A percentile compares a stretch with the other conserved stretches of the same genome.
Conservation (phyloP, 2,329 filamentous ascomycete genomes). For the Eutypa lata region DNA sequence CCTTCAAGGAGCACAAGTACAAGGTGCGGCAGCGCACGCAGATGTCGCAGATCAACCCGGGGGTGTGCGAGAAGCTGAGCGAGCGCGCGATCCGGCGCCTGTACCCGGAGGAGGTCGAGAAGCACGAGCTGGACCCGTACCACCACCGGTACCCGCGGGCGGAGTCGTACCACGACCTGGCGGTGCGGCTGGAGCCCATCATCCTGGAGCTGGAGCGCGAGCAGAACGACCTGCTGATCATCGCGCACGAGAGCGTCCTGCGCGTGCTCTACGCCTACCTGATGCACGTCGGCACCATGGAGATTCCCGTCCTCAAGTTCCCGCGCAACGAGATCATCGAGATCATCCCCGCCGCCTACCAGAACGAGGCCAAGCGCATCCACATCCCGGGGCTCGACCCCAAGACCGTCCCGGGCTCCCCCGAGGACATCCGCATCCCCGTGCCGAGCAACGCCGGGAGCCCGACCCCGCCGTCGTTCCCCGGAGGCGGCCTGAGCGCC, state of each 20-base stretch:
- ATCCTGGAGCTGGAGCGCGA: constrained; percentile 96
- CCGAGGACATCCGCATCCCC: constrained; percentile 77
- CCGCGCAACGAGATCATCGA: constrained; percentile 97
- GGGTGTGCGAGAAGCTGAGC: constrained; percentile 90
- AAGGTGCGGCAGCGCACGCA: constrained; percentile 89
- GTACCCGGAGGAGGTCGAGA: constrained; percentile 87
- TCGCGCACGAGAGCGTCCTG: constrained; percentile 96
- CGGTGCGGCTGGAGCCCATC: constrained; percentile 95
- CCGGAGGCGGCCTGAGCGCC: constrained; percentile 47
- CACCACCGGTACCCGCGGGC: constrained; percentile 94
- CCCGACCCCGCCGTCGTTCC: constrained; percentile 40
- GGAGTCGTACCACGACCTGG: constrained; percentile 98
- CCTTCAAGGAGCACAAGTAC: constrained; percentile 75
- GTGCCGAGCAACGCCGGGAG: constrained; percentile 55
- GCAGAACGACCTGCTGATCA: constrained; percentile 95
- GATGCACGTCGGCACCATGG: constrained; percentile 95
- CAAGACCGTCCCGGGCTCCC: constrained; percentile 70
- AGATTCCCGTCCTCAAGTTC: constrained; percentile 90
- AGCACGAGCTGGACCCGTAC: constrained; percentile 92
- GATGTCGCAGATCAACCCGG: constrained; percentile 96
- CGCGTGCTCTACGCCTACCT: constrained; percentile 95
- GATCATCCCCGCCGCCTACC: constrained; percentile 95
- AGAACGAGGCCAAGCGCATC: constrained; percentile 91
- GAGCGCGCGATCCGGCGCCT: constrained; percentile 75
- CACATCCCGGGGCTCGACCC: constrained; percentile 69